Evolutionary conservation across 495 filamentous ascomycete species (phyloP), one percentile per base, ranked within the genome.

Genomic region (Astrocystis sublimbata): DNA sequence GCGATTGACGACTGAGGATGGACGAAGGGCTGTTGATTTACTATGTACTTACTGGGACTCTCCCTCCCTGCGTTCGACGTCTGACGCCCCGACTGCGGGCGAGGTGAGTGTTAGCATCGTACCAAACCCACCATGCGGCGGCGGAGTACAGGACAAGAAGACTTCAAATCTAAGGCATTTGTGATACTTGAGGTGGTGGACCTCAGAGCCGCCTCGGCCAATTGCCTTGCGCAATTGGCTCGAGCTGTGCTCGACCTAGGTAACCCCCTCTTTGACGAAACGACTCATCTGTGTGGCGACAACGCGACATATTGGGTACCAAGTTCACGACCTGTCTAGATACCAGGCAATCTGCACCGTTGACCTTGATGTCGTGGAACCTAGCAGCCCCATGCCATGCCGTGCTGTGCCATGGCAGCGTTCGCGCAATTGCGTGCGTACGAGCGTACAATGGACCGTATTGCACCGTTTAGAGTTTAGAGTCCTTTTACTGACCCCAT

Each of bases 61-160:
- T 26, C 31, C 38, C 21, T 60, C 45, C 58, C 26, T 41, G 46
- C 26, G 46, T 52, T 43, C 59, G 38, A 55, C 51, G 38, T 55
- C 55, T 61, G 59, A 61, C 59, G 59, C 59, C 59, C n/a, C 59
- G 55, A 61, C 58, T 33, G 35, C 26, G 47, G 33, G n/a, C 53
- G 53, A 15, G 24, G 12, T 23, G 15, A 17, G 36, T 54, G 33
- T 23, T 36, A 54, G n/a, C n/a, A n/a, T n/a, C n/a, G n/a, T n/a
- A n/a, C n/a, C 51, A 33, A 47, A 28, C 43, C 43, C 43, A 47
- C 43, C n/a, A 47, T 47, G 3, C 43, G 24, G 43, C 43, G 43
- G 43, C 43, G 43, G 43, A 47, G 43, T 13, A 19, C n/a, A n/a
- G n/a, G n/a, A 60, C 45, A 41, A 50, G 13, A 41, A 60, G 28